Evolutionary conservation across 345 rosid species (phyloP), one percentile per base, ranked within the genome.

Genomic region (Viola odorata): DNA sequence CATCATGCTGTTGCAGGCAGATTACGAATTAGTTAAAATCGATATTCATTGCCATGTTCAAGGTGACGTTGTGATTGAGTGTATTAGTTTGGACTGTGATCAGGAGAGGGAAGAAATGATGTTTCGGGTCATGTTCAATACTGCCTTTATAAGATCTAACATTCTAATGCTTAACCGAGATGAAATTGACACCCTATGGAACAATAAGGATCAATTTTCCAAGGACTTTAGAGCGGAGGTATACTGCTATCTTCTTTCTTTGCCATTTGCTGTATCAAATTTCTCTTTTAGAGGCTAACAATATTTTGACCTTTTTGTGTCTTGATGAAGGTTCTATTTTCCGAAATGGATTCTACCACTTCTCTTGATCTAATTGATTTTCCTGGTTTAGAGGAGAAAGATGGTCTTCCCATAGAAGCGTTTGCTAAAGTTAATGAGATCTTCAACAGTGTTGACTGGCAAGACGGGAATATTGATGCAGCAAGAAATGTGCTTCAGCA

Each of bases 41-140:
- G 86, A 88, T 75, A 82, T 84, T 63, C 75, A 72, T 78, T 84
- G 88, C 67, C 87, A 79, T 71, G 63, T 88, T 69, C 80, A 82
- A 56, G 92, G 90, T 73, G 96, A 88, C 82, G 84, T 84, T 16
- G 90, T 88, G 73, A 78, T 88, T 42, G 96, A 85, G 77, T 85
- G 91, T 75, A 73, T 82, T 69, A 78, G 71, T 45, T 52, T 85
- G 70, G 84, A 84, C 53, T 65, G 73, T 76, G 86, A 79, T 57
- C 78, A 71, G 55, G 85, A 84, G 73, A 73, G 72, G 64, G 92
- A 88, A 72, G 71, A 74, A 69, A 82, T 86, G 85, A 70, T 88
- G 82, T 88, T 88, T 51, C 77, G 90, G 65, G 82, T 78, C 78
- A 84, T 84, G 83, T 88, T 88, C 68, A 82, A 88, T 64, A 88